Conservation (phyloP, 495 filamentous ascomycete genomes). For the Penicillium samsonianum region DNA sequence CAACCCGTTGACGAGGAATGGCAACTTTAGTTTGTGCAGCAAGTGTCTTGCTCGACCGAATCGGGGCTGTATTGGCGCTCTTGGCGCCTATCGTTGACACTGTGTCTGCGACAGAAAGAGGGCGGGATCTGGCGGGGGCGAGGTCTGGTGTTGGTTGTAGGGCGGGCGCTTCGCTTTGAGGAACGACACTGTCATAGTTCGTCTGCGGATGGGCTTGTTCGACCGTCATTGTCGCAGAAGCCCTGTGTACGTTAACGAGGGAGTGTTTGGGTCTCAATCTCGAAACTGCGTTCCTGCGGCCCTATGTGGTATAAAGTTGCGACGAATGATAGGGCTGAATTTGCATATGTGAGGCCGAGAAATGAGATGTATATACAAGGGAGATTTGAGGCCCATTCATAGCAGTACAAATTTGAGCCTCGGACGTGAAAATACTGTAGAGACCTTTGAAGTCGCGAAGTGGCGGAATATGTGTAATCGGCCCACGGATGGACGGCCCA, state of each 20-base stretch:
- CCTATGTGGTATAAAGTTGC: slow-evolving; percentile 16
- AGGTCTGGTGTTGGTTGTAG: slow-evolving; percentile 2
- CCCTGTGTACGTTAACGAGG: not conserved
- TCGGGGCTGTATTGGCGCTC: slow-evolving; percentile 9
- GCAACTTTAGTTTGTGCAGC: slow-evolving; percentile 44
- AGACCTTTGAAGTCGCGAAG: not conserved
- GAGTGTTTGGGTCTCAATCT: slow-evolving; percentile 6
- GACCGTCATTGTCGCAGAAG: slow-evolving; percentile 25
- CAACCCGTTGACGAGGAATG: slow-evolving; percentile 45
- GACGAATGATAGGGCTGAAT: slow-evolving; percentile 1
- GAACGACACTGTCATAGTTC: not conserved
- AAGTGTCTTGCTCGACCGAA: slow-evolving; percentile 17
- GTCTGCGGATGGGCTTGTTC: slow-evolving; percentile 10
- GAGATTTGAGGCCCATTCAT: slow-evolving; percentile 4
- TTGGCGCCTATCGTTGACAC: slow-evolving; percentile 10
- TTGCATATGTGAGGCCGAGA: not conserved
- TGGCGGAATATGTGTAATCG: slow-evolving; percentile 4
- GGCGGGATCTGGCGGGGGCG: slow-evolving; percentile 19
- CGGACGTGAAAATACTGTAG: not conserved
- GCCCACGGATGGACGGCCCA: not conserved
- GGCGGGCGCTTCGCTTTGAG: not conserved
- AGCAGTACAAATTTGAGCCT: not conserved
- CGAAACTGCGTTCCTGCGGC: slow-evolving; percentile 15
- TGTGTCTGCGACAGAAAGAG: slow-evolving; percentile 14
- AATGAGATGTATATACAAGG: not conserved